These are phyloP conservation scores for Colletotrichum gloeosporioides DNA, from an alignment of 2,329 filamentous ascomycete species.

Conservation along the genomic window DNA sequence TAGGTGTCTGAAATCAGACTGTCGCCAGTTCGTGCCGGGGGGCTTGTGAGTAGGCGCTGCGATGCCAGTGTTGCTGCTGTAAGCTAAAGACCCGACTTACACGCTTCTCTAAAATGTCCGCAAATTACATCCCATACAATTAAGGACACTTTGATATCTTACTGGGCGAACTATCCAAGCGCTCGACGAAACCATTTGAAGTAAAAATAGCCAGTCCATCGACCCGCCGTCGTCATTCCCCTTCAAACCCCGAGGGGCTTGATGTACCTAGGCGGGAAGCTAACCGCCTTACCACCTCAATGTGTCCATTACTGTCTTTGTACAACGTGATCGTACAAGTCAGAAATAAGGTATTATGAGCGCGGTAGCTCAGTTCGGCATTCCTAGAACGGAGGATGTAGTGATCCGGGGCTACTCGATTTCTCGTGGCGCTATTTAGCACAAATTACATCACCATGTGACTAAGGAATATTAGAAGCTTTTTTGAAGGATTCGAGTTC, in stretches of 20 bases:
- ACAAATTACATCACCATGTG: not conserved
- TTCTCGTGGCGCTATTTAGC: not conserved
- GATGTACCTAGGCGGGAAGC: not conserved
- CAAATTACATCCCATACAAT: not conserved
- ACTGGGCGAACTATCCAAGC: not conserved
- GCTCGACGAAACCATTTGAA: not conserved
- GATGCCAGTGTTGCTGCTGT: not conserved
- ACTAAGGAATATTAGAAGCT: no score
- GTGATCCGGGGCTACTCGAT: not conserved
- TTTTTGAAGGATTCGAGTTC: no score
- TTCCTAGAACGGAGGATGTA: no score
- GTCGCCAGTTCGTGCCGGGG: not conserved
- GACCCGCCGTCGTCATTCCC: not conserved
- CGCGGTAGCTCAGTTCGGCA: not conserved
- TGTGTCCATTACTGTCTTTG: not conserved
- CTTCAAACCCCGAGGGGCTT: not conserved
- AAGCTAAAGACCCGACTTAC: not conserved
- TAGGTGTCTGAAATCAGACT: not conserved
- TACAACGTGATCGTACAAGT: not conserved
- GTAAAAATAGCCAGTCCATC: not conserved
- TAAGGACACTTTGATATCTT: not conserved
- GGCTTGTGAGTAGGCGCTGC: not conserved
- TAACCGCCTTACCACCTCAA: not conserved
- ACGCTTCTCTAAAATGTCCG: not conserved
- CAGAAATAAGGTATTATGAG: not conserved